Percentiles rank a stretch among this genome's conserved stretches.
Evolutionary conservation across 805 yeast species (phyloP).

Genomic region (Metschnikowia gruessii): DNA sequence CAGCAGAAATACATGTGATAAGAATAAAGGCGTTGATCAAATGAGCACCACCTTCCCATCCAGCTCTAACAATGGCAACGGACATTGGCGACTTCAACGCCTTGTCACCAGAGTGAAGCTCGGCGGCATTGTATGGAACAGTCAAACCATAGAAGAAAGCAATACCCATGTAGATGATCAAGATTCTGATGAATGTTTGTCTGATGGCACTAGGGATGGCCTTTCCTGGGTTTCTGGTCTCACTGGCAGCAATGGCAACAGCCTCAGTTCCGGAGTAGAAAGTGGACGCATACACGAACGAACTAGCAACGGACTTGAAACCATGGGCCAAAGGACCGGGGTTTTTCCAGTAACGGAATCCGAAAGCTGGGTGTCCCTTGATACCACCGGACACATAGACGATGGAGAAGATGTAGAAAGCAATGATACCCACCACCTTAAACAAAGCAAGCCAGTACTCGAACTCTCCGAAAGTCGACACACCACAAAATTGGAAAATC

Average conservation of each 20-base stretch:
- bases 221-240: conserved; percentile 54
- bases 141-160: conserved; percentile 58
- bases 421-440: conserved; percentile 46
- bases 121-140: conserved; percentile 54
- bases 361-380: conserved; percentile 36
- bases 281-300: conserved; percentile 58
- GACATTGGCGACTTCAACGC: conserved; percentile 46
- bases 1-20: conserved; percentile 63
- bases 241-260: conserved; percentile 60
- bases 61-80: conserved; percentile 38
- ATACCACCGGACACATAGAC: conserved; percentile 45
- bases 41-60: conserved; percentile 46
- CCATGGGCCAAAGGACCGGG: conserved; percentile 46
- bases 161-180: conserved; percentile 51
- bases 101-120: conserved; percentile 33
- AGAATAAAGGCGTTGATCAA: conserved; percentile 61
- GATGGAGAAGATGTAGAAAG: conserved; percentile 51
- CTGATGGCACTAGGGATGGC: conserved; percentile 58
- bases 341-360: conserved; percentile 43
- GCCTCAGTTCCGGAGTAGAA: conserved; percentile 59
- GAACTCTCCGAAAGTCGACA: conserved; percentile 53
- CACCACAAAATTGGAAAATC: conserved; percentile 49
- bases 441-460: conserved; percentile 52
- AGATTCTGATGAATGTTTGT: conserved; percentile 53
- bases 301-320: conserved; percentile 53